A percentile compares a stretch with the other conserved stretches of the same genome.
phyloP scores from a whole-genome alignment of 2,329 filamentous ascomycete species.

The Xylariaceae sp. region DNA sequence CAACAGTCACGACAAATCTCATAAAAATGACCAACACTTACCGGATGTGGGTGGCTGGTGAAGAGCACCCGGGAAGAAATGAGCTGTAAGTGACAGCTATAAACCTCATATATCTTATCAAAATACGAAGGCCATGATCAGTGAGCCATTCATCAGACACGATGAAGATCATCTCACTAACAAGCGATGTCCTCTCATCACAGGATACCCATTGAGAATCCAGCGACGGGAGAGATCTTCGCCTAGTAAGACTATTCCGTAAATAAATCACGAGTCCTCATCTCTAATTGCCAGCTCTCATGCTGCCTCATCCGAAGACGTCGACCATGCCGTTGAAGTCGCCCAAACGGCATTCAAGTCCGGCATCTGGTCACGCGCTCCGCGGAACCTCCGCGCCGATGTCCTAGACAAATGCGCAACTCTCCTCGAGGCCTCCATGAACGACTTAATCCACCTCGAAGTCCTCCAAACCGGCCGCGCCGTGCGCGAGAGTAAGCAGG shows the following conservation, averaged over 20 bases:
- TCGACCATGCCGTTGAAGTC: conserved; percentile 36
- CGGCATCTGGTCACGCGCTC: conserved; percentile 52
- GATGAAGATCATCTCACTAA: conserved; percentile 6
- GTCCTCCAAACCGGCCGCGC: conserved; percentile 63
- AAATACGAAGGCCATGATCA: background rate
- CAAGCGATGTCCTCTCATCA: background rate
- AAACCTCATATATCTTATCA: too few species aligned
- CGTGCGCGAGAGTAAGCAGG: conserved; percentile 53
- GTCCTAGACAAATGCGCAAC: conserved; percentile 56
- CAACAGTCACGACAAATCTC: background rate
- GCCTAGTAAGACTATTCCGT: conserved; percentile 37
- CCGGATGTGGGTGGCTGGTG: conserved; percentile 39
- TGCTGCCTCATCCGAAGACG: conserved; percentile 41
- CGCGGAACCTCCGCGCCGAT: conserved; percentile 54
- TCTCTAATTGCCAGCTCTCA: conserved; percentile 37
- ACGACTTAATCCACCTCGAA: conserved; percentile 56
- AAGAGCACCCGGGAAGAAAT: conserved; percentile 37
- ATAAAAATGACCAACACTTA: conserved; percentile 22
- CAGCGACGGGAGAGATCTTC: conserved; percentile 48
- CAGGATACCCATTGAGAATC: conserved; percentile 50
- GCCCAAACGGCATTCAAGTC: conserved; percentile 45
- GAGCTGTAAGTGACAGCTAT: conserved; percentile 38
- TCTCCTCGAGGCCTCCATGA: conserved; percentile 48
- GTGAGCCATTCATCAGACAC: background rate
- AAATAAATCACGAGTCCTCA: background rate